These are phyloP conservation scores for Pistacia vera DNA, from an alignment of 345 rosid genomes.

Conservation along the genomic window DNA sequence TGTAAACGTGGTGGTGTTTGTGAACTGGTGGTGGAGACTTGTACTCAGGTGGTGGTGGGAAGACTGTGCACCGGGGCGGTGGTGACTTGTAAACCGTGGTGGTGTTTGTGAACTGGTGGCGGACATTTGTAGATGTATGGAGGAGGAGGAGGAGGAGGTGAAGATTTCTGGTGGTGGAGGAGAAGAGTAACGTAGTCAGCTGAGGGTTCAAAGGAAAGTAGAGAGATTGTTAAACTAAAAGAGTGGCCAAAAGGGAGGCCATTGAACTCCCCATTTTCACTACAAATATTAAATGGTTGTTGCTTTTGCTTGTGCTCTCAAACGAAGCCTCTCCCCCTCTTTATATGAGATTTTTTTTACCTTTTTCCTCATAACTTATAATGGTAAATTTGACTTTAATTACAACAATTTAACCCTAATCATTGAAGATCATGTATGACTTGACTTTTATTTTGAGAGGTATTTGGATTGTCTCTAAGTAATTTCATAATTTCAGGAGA, in stretches of 20 bases:
- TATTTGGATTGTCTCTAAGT: not conserved
- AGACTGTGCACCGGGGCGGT: constrained; percentile 17
- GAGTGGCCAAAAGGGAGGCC: constrained; percentile 52
- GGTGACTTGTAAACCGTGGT: not conserved
- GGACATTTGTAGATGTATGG: no score
- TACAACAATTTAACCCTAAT: not conserved
- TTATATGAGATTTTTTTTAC: constrained; percentile 59
- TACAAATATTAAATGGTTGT: constrained; percentile 12
- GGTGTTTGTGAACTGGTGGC: constrained; percentile 13
- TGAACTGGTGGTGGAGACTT: constrained; percentile 21
- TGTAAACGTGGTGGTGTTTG: constrained; percentile 10
- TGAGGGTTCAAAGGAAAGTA: constrained; percentile 35
- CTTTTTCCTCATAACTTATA: not conserved
- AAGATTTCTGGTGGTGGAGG: not conserved
- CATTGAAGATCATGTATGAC: not conserved
- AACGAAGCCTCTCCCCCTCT: constrained; percentile 22
- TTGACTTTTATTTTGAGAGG: not conserved
- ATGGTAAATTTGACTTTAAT: constrained; percentile 15
- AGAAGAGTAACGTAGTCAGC: constrained; percentile 43
- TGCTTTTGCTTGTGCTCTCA: constrained; percentile 31
- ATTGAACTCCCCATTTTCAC: constrained; percentile 47
- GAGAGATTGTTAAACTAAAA: constrained; percentile 48
- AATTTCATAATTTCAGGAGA: not conserved
- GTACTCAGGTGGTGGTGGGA: constrained; percentile 15
- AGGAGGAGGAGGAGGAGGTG: no score